Percentiles rank a stretch among this genome's conserved stretches.
These are phyloP conservation scores for Candida endomychidarum DNA, from an alignment of 805 yeast genomes.

Conservation along the genomic window DNA sequence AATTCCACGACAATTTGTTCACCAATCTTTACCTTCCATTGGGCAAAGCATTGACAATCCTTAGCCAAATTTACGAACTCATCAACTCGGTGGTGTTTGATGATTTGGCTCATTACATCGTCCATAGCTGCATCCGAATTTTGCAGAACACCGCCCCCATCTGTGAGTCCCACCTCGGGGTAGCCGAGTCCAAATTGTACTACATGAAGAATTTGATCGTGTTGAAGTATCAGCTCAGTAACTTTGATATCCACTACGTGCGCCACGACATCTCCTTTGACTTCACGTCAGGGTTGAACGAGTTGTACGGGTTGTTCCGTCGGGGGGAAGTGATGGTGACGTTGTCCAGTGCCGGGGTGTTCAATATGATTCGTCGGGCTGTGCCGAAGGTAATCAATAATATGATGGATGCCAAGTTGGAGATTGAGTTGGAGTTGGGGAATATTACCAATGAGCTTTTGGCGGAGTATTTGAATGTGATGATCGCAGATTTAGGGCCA, in stretches of 20 bases:
- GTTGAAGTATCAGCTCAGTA: slow-evolving; percentile 64
- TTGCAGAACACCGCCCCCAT: slow-evolving; percentile 51
- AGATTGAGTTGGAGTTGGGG: slow-evolving; percentile 71
- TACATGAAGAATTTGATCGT: slow-evolving; percentile 70
- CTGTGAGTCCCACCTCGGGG: slow-evolving; percentile 47
- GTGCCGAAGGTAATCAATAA: slow-evolving; percentile 80
- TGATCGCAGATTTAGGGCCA: slow-evolving; percentile 27
- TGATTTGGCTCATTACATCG: slow-evolving; percentile 83
- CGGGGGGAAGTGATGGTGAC: slow-evolving; percentile 47
- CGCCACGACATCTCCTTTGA: slow-evolving; percentile 75
- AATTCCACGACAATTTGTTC: slow-evolving; percentile 37
- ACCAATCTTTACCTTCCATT: slow-evolving; percentile 69
- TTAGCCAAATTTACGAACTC: slow-evolving; percentile 78
- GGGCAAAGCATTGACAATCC: slow-evolving; percentile 61
- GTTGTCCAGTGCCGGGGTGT: slow-evolving; percentile 30
- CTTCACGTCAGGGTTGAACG: slow-evolving; percentile 67
- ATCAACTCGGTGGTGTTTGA: slow-evolving; percentile 79
- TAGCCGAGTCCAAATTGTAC: slow-evolving; percentile 60
- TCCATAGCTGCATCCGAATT: slow-evolving; percentile 71
- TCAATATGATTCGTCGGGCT: slow-evolving; percentile 59
- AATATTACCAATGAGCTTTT: slow-evolving; percentile 70
- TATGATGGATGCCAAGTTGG: slow-evolving; percentile 74
- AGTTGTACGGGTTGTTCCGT: slow-evolving; percentile 39
- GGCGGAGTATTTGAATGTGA: slow-evolving; percentile 42
- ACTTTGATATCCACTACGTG: slow-evolving; percentile 77